These are phyloP conservation scores for Sechiopsis laciniata DNA, from an alignment of 306 rosid species.

Conservation along the genomic window DNA sequence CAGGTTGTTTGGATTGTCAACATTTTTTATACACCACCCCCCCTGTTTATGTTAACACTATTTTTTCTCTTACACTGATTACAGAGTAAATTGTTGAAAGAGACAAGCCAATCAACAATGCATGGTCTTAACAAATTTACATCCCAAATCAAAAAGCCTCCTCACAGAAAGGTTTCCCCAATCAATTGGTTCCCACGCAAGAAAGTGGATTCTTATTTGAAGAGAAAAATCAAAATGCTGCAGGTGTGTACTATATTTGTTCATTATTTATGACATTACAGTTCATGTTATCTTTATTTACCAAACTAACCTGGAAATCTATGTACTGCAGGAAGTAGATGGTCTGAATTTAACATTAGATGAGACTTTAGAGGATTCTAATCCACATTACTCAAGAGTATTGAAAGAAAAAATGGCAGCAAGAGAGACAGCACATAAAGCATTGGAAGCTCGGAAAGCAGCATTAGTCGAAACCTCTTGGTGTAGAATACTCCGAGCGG, in stretches of 20 bases:
- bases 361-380: slow-evolving; percentile 85
- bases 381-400: slow-evolving; percentile 83
- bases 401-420: slow-evolving; percentile 88
- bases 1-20: no score
- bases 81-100: slow-evolving; percentile 62
- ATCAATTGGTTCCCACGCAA: slow-evolving; percentile 85
- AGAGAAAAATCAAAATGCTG: slow-evolving; percentile 81
- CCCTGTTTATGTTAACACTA: neutral
- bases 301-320: neutral
- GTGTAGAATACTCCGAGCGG: slow-evolving; percentile 84
- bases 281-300: neutral
- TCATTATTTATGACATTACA: slow-evolving; percentile 7
- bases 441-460: slow-evolving; percentile 74
- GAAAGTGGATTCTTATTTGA: slow-evolving; percentile 77
- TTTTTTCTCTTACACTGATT: slow-evolving; percentile 21
- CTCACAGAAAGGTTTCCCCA: slow-evolving; percentile 73
- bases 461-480: slow-evolving; percentile 94
- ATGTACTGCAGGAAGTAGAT: slow-evolving; percentile 53
- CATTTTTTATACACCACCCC: no score
- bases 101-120: slow-evolving; percentile 40
- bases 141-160: slow-evolving; percentile 70
- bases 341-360: slow-evolving; percentile 83
- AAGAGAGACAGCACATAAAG: slow-evolving; percentile 74
- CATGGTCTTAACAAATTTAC: slow-evolving; percentile 54
- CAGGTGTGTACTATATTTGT: slow-evolving; percentile 58